Percentiles rank a stretch among this genome's conserved stretches.
phyloP scores from a whole-genome alignment of 257 asterid genomes.

The Ligustrum vulgare region DNA sequence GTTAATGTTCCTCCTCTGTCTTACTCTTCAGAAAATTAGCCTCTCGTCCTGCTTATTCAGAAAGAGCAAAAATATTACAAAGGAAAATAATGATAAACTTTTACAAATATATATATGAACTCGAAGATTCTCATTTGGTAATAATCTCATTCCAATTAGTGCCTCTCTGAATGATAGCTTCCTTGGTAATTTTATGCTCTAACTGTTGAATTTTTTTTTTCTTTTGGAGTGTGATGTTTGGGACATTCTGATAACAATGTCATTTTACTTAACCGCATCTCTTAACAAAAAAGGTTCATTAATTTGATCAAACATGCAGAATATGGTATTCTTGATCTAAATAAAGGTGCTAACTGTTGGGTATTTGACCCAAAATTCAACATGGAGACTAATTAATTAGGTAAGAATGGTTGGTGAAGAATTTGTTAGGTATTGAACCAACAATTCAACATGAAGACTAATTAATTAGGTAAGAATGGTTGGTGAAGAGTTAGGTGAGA shows the following conservation, averaged over 20 bases:
- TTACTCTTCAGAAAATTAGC: neutral
- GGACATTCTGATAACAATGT: conserved; percentile 3
- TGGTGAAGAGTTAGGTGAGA: too few relatives aligned
- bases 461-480: too few relatives aligned
- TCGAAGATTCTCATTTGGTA: conserved; percentile 80
- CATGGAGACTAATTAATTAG: too few relatives aligned
- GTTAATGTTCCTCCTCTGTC: neutral
- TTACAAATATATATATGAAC: conserved; percentile 21
- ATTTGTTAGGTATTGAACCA: too few relatives aligned
- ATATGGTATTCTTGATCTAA: conserved; percentile 92
- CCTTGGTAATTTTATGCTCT: conserved; percentile 54
- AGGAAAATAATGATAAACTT: conserved; percentile 17
- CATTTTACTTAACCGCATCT: conserved; percentile 2
- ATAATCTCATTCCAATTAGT: conserved; percentile 75
- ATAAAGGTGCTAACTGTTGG: conserved; percentile 92
- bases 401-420: too few relatives aligned
- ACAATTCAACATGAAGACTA: too few relatives aligned
- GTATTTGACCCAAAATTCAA: too few relatives aligned
- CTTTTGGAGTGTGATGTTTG: neutral
- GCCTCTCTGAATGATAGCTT: conserved; percentile 97
- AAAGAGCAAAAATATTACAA: conserved; percentile 1
- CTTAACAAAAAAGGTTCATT: conserved; percentile 86
- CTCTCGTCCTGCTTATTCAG: conserved; percentile 8
- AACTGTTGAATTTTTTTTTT: conserved; percentile 10
- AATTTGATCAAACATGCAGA: conserved; percentile 89